These are phyloP conservation scores for Solanum sejunctum DNA, from an alignment of 257 asterid genomes.

Conservation along the genomic window DNA sequence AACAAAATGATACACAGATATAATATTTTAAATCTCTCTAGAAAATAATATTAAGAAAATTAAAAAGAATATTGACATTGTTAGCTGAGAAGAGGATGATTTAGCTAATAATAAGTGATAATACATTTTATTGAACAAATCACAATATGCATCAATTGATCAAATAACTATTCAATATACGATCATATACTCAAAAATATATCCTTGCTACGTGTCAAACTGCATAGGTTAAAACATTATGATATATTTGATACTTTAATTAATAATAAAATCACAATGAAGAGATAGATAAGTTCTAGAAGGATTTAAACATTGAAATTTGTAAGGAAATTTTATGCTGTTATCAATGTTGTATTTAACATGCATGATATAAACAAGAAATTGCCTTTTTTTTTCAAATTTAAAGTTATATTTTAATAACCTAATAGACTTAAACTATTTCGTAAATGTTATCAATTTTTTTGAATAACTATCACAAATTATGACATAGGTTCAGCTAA, in stretches of 20 bases:
- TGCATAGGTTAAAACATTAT: background rate
- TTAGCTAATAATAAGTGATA: background rate
- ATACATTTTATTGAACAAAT: background rate
- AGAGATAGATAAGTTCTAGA: too few relatives aligned
- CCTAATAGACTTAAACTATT: too few relatives aligned
- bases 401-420: too few relatives aligned
- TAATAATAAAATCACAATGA: too few relatives aligned
- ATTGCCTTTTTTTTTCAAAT: too few relatives aligned
- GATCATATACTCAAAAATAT: background rate
- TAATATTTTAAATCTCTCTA: background rate
- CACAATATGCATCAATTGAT: background rate
- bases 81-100: background rate
- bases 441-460: too few relatives aligned
- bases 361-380: too few relatives aligned
- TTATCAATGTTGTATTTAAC: too few relatives aligned
- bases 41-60: background rate
- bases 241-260: too few relatives aligned
- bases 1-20: background rate
- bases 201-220: background rate
- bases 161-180: background rate
- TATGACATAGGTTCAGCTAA: too few relatives aligned
- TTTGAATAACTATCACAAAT: too few relatives aligned
- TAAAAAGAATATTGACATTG: background rate
- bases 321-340: too few relatives aligned
- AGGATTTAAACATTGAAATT: background rate